These are phyloP conservation scores for Pichia membranifaciens DNA, from an alignment of 805 yeast genomes.

Conservation along the genomic window DNA sequence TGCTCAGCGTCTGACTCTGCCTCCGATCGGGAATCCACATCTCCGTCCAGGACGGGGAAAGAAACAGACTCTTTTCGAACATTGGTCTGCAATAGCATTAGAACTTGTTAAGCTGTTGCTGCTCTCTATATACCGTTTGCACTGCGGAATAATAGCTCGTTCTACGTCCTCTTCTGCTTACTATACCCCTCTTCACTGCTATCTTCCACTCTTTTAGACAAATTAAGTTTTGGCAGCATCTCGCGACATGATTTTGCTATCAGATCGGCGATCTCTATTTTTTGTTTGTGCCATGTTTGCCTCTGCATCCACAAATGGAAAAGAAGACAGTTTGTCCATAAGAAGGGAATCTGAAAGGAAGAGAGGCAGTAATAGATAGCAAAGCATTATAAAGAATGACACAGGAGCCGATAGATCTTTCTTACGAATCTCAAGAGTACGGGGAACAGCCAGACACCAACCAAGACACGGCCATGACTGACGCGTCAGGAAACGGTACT, in stretches of 20 bases:
- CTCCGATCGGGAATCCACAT: background rate
- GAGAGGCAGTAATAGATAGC: too few relatives aligned
- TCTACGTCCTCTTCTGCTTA: too few relatives aligned
- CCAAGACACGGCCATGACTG: slow-evolving; percentile 3
- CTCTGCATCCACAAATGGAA: background rate
- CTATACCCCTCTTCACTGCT: too few relatives aligned
- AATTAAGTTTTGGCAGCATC: too few relatives aligned
- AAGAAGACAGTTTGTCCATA: too few relatives aligned
- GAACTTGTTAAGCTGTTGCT: too few relatives aligned
- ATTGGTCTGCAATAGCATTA: background rate
- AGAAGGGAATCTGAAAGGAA: too few relatives aligned
- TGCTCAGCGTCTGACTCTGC: background rate
- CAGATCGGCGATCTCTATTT: background rate
- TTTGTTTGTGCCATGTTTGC: background rate
- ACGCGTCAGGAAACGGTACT: slow-evolving; percentile 7
- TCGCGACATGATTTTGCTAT: too few relatives aligned
- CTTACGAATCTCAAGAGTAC: slow-evolving; percentile 9
- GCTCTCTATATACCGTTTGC: too few relatives aligned
- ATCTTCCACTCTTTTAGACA: too few relatives aligned
- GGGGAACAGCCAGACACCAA: background rate
- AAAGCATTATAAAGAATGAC: slow-evolving; percentile 1
- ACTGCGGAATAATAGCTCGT: too few relatives aligned
- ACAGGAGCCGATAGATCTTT: slow-evolving; percentile 12
- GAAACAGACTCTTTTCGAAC: background rate
- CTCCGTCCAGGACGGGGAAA: background rate